Conservation (phyloP, 2,329 filamentous ascomycete species). For the Neonectria magnoliae region DNA sequence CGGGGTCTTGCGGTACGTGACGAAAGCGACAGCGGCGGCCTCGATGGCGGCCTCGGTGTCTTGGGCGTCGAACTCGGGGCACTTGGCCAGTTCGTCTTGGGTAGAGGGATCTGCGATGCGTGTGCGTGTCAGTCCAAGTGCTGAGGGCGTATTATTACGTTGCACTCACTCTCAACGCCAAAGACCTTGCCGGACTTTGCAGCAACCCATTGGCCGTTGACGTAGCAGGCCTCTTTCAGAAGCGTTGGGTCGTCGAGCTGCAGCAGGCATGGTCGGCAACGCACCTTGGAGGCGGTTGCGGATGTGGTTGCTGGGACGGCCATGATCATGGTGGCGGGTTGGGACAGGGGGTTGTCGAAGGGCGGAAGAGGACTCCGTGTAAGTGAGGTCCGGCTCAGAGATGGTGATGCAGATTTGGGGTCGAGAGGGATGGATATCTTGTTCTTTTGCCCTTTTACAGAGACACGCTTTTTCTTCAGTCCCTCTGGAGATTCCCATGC, state of each 20-base stretch:
- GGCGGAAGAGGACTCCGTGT: slow-evolving; percentile 10
- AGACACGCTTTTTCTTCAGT: slow-evolving; percentile 14
- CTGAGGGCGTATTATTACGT: slow-evolving; percentile 1
- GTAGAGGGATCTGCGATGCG: slow-evolving; percentile 73
- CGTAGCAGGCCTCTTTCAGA: slow-evolving; percentile 75
- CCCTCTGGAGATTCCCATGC: slow-evolving; percentile 28
- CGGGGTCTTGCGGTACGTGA: slow-evolving; percentile 68
- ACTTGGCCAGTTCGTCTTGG: slow-evolving; percentile 72
- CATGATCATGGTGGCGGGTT: slow-evolving; percentile 18
- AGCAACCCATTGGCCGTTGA: slow-evolving; percentile 81
- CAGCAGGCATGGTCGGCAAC: slow-evolving; percentile 24
- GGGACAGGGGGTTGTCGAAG: neutral
- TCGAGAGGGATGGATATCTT: neutral
- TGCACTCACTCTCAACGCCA: slow-evolving; percentile 67
- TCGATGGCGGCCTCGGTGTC: slow-evolving; percentile 77
- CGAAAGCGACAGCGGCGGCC: slow-evolving; percentile 68
- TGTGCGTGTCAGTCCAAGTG: slow-evolving; percentile 20
- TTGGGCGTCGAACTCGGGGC: slow-evolving; percentile 75
- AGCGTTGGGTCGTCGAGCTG: slow-evolving; percentile 72
- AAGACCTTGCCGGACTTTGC: slow-evolving; percentile 79
- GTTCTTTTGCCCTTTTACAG: slow-evolving; percentile 22
- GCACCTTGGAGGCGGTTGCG: slow-evolving; percentile 17
- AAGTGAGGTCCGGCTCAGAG: slow-evolving; percentile 13
- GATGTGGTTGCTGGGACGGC: slow-evolving; percentile 22
- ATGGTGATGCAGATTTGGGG: neutral